Base-by-base conservation (phyloP, 1,139 yeast species). In the Protomyces arabidopsidicola region DNA sequence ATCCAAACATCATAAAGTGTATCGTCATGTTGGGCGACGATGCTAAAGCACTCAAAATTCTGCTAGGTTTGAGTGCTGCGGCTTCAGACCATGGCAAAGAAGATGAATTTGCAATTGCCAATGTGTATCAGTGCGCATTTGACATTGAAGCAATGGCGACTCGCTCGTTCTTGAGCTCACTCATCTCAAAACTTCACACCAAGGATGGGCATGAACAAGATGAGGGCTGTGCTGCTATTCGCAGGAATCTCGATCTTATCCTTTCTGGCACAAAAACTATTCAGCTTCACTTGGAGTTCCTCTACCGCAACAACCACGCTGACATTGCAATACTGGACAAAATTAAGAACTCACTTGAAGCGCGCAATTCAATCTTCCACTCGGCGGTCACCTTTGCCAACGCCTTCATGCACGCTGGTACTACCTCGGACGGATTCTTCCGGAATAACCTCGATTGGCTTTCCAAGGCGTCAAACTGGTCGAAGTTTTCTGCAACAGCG, bases 391-490 rank as follows among this genome's bases (percentile, higher is more conserved):
- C 98, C 53, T 91, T 93, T 75, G 86, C 95, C 64, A 93, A 90
- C 72, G 98, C 97, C 0, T 90, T 90, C 72, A 83, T 91, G 84
- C 97, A 91, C 75, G 91, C 95, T 38, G 98, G 98, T 67, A 95
- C 99, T 10, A 90, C 98, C 24, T 95, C 90, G 71, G 98, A 93
- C 74, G 85, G 93, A 1, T 93, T 93, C 72, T 88, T 93, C 76
- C 82, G 97, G 74, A 83, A 88, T 59, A 93, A 93, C 73, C 80
- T 91, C 70, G 97, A 93, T 72, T 95, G 98, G 98, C 81, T 93
- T 69, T 96, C 96, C 45, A 90, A 90, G 77, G 98, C 98, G 12
- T 87, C 95, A 60, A 91, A 91, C 76, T 93, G 99, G 99, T 91
- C 97, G 8, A 93, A 93, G 74, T 93, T 93, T 74, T 85, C 96